Base-by-base conservation (phyloP, 768 basidiomycete species). In the Amanita molliuscula region DNA sequence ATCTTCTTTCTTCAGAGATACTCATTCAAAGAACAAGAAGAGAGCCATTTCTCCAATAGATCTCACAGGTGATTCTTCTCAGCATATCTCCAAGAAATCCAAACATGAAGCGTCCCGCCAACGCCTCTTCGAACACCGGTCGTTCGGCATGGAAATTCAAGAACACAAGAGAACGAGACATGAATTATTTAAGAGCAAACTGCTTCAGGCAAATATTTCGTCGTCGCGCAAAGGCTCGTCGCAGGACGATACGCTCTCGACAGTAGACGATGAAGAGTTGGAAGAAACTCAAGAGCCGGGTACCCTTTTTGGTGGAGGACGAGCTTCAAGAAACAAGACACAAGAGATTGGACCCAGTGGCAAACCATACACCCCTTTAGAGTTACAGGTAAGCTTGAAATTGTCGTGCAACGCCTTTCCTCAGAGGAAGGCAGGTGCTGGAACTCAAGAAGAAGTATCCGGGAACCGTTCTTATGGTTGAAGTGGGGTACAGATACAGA, bases 401-500 rank as follows among this genome's bases (percentile, higher is more conserved):
- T 40, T 44, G 18, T 13, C 13, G 42, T 35, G 28, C 13, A 25
- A 8, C 50, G 28, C 26, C 43, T 18, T 42, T n/a, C 18, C 15
- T 31, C n/a, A 44, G 34, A 21, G 10, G 45, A 28, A 29, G 46
- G 13, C 43, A 82, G 80, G 70, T 82, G 26, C 58, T 72, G 21
- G 62, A 74, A 48, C 65, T 91, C 10, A 87, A 88, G 64, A 67
- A 69, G 48, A 76, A 81, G 16, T 71, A 88, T 62, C 72, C 75
- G 1, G 84, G 75, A 9, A 79, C 78, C 3, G 54, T 93, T 31
- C 69, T 93, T 10, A 80, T 92, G 75, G 69, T 93, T 20, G 84
- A 91, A 62, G 80, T 84, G 25, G 90, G 90, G 4, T 93, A 93
- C 63, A 92, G 84, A 62, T 84, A 81, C 61, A 77, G 72, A 47